phyloP scores from a whole-genome alignment of 2,329 filamentous ascomycete genomes.

The Fulvia fulva region DNA sequence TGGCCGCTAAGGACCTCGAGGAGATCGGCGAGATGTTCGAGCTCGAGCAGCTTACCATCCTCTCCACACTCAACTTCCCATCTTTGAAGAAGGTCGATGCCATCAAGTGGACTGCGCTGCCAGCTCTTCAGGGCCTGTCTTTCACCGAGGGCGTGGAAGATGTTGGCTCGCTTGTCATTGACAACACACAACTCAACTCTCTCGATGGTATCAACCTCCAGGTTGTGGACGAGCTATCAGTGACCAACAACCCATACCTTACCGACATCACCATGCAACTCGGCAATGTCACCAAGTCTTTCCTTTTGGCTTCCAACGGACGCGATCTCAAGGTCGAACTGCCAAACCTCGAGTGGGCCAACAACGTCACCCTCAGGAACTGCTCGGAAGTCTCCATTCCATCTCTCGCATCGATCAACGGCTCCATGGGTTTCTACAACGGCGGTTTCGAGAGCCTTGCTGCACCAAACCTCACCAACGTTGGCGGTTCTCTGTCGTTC shows the following conservation, averaged over 20 bases:
- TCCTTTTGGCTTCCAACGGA: conserved; percentile 79
- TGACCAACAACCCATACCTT: conserved; percentile 88
- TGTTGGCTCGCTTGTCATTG: conserved; percentile 67
- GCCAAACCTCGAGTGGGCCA: conserved; percentile 72
- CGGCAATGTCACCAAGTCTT: conserved; percentile 64
- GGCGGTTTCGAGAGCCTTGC: conserved; percentile 64
- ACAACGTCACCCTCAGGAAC: conserved; percentile 79
- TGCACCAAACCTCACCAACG: conserved; percentile 67
- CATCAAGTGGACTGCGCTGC: conserved; percentile 71
- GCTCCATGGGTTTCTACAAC: conserved; percentile 78
- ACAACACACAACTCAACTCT: conserved; percentile 77
- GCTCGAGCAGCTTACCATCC: conserved; percentile 63
- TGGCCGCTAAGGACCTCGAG: conserved; percentile 59
- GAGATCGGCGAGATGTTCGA: conserved; percentile 67
- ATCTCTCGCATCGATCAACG: conserved; percentile 67
- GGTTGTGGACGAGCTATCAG: conserved; percentile 67
- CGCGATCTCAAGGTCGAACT: conserved; percentile 66
- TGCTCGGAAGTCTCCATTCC: conserved; percentile 70
- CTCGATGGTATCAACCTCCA: conserved; percentile 78
- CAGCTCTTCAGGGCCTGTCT: conserved; percentile 55
- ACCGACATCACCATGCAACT: conserved; percentile 72
- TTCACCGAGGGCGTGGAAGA: conserved; percentile 64
- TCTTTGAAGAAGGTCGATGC: conserved; percentile 60
- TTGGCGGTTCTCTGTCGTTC: conserved; percentile 57
- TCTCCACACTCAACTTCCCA: conserved; percentile 65